These are phyloP conservation scores for Chrysanthemum lavandulifolium DNA, from an alignment of 129 eudicot genomes.

Conservation along the genomic window DNA sequence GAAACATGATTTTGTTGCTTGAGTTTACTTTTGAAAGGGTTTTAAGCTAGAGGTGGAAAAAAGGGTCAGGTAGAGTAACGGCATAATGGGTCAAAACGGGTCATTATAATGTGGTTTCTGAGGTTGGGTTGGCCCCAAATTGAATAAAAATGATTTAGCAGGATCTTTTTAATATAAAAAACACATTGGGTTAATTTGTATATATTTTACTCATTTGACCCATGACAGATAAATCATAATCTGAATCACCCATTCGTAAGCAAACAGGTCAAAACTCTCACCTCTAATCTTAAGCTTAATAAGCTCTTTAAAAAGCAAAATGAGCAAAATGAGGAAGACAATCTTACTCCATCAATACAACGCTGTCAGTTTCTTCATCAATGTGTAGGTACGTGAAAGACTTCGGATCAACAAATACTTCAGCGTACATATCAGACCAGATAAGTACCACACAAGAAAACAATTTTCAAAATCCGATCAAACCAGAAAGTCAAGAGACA, in stretches of 20 bases:
- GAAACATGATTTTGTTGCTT: slow-evolving; percentile 11
- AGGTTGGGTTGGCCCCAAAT: too few species aligned
- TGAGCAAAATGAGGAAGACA: slow-evolving; percentile 1
- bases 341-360: slow-evolving; percentile 85
- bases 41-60: background rate
- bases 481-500: slow-evolving; percentile 19
- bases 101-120: too few species aligned
- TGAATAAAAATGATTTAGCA: too few species aligned
- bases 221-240: too few species aligned
- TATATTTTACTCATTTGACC: too few species aligned
- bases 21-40: too few species aligned
- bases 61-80: background rate
- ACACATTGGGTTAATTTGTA: too few species aligned
- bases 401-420: slow-evolving; percentile 67
- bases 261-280: too few species aligned
- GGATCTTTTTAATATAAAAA: too few species aligned
- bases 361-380: slow-evolving; percentile 66
- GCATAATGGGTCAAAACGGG: background rate
- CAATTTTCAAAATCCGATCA: background rate
- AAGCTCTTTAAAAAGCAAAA: slow-evolving; percentile 3
- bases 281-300: background rate
- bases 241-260: too few species aligned
- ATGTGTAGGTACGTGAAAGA: slow-evolving; percentile 63
- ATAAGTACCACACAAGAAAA: background rate
- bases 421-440: slow-evolving; percentile 39